Percentiles rank a stretch among this genome's conserved stretches.
These are phyloP conservation scores for Kwoniella europaea DNA, from an alignment of 768 basidiomycete species.

Conservation along the genomic window DNA sequence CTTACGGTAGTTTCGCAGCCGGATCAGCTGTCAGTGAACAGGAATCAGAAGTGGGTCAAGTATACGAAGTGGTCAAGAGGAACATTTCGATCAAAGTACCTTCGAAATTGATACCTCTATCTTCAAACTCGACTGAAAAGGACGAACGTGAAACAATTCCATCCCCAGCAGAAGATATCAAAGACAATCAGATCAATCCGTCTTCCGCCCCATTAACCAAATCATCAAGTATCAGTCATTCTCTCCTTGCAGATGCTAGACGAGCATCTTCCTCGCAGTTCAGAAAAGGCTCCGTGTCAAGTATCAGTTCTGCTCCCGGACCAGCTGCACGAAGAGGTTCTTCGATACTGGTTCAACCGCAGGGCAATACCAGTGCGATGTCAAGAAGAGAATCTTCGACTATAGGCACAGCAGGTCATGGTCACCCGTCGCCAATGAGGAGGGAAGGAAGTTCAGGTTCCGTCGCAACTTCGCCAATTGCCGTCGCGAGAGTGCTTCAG, in stretches of 20 bases:
- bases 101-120: conserved; percentile 24
- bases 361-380: neutral
- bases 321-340: conserved; percentile 18
- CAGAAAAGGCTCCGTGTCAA: neutral
- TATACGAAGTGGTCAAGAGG: conserved; percentile 43
- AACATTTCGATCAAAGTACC: conserved; percentile 40
- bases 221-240: conserved; percentile 18
- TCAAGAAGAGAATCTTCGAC: conserved; percentile 8
- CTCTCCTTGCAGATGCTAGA: conserved; percentile 17
- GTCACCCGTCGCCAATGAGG: conserved; percentile 29
- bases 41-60: conserved; percentile 48
- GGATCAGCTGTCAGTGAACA: conserved; percentile 36
- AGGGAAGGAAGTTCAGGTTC: neutral
- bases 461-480: neutral
- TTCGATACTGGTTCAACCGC: neutral
- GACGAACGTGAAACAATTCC: neutral
- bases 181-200: neutral
- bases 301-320: neutral
- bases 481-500: conserved; percentile 15
- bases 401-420: conserved; percentile 6
- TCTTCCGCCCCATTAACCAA: neutral
- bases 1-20: conserved; percentile 38
- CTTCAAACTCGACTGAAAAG: neutral
- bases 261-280: conserved; percentile 8
- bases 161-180: neutral